Evolutionary conservation across 306 rosid genomes (phyloP).

Genomic region (Castanospermum australe): DNA sequence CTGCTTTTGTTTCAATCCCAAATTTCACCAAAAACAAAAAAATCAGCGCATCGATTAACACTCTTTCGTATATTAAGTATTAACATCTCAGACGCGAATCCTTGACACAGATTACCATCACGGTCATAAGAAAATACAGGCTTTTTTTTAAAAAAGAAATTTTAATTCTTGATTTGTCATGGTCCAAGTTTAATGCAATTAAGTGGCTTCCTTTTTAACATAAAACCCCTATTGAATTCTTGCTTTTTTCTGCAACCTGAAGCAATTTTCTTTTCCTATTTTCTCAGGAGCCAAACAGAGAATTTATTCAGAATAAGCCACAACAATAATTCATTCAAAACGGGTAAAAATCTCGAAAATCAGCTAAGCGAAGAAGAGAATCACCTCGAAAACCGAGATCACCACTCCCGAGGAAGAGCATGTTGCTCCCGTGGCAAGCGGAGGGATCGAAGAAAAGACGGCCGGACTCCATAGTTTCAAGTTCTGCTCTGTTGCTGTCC

Average conservation of each 20-base stretch:
- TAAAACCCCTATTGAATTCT: background rate
- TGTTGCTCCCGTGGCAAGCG: constrained; percentile 64
- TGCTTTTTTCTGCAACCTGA: background rate
- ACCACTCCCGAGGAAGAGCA: constrained; percentile 74
- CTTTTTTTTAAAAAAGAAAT: background rate
- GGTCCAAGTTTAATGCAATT: constrained; percentile 10
- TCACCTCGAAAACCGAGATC: constrained; percentile 73
- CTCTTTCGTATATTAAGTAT: background rate
- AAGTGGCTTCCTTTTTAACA: constrained; percentile 29
- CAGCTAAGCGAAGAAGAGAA: background rate
- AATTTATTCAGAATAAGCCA: background rate
- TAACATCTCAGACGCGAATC: background rate
- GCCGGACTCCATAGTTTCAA: constrained; percentile 62
- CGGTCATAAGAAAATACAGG: no score
- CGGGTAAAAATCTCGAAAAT: background rate
- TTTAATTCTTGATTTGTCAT: background rate
- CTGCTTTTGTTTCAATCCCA: constrained; percentile 34
- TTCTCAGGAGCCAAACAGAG: constrained; percentile 20
- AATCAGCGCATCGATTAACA: constrained; percentile 10
- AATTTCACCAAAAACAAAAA: background rate
- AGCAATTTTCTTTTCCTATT: background rate
- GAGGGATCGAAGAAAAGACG: constrained; percentile 65
- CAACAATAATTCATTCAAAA: background rate
- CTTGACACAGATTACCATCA: no score
- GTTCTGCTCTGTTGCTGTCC: background rate